Evolutionary conservation across 2,329 filamentous ascomycete genomes (phyloP).

Genomic region (Pestalotiopsis sp.): DNA sequence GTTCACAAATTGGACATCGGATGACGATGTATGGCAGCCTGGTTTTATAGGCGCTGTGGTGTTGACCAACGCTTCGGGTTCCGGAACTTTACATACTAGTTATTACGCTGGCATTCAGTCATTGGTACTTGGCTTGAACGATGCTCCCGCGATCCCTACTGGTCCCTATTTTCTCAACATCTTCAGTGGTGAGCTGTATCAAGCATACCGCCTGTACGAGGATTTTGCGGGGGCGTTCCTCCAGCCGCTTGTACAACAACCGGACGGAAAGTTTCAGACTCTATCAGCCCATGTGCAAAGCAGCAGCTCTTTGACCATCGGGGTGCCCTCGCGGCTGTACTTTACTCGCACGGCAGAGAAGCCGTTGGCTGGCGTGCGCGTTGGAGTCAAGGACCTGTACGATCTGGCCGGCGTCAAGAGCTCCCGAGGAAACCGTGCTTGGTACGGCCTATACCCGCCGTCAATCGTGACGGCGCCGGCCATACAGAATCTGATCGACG

Average conservation of each 20-base stretch:
- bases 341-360: background rate
- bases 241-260: constrained; percentile 32
- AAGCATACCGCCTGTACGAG: constrained; percentile 1
- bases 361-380: background rate
- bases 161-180: constrained; percentile 1
- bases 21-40: constrained; percentile 3
- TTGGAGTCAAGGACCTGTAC: constrained; percentile 4
- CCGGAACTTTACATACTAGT: background rate
- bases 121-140: background rate
- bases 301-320: background rate
- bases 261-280: constrained; percentile 33
- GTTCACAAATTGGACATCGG: background rate
- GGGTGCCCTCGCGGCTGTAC: background rate
- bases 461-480: background rate
- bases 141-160: background rate
- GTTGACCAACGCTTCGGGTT: background rate
- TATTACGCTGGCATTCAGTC: background rate
- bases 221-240: constrained; percentile 36
- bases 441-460: background rate
- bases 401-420: background rate
- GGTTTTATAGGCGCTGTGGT: background rate
- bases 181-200: background rate
- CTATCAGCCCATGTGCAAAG: constrained; percentile 33
- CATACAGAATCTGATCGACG: background rate
- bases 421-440: background rate